Evolutionary conservation across 2,329 filamentous ascomycete species (phyloP).

Genomic region (Canariomyces notabilis): DNA sequence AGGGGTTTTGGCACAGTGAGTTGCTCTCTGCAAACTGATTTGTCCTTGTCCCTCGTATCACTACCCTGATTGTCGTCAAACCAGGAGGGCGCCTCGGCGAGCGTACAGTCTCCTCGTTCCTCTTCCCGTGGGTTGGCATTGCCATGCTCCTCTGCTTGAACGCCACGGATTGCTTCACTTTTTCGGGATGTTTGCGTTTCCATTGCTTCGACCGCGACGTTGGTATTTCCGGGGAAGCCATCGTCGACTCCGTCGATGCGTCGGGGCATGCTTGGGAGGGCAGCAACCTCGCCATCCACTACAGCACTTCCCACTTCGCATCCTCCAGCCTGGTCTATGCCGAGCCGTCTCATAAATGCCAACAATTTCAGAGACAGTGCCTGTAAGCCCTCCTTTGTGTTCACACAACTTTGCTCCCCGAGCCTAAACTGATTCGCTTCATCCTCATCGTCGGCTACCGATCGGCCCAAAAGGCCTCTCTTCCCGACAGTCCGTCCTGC

Average conservation of each 20-base stretch:
- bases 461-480: not conserved
- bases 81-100: slow-evolving; percentile 1
- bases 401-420: not conserved
- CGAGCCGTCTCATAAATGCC: not conserved
- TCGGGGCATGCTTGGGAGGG: not conserved
- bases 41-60: slow-evolving; percentile 6
- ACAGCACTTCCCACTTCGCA: not conserved
- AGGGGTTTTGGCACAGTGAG: not conserved
- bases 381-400: not conserved
- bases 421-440: not conserved
- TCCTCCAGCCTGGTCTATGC: not conserved
- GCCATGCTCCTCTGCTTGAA: not conserved
- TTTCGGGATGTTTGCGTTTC: too few species aligned
- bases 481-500: not conserved
- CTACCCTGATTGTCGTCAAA: slow-evolving; percentile 5
- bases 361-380: not conserved
- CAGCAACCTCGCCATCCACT: too few species aligned
- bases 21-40: not conserved
- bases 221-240: not conserved
- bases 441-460: not conserved
- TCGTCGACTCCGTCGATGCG: not conserved
- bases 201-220: not conserved
- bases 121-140: not conserved
- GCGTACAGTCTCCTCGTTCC: not conserved
- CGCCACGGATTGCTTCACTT: not conserved